A percentile compares a stretch with the other conserved stretches of the same genome.
Conservation (phyloP, 208 protist genomes). For the Wallacemonas rigidus region DNA sequence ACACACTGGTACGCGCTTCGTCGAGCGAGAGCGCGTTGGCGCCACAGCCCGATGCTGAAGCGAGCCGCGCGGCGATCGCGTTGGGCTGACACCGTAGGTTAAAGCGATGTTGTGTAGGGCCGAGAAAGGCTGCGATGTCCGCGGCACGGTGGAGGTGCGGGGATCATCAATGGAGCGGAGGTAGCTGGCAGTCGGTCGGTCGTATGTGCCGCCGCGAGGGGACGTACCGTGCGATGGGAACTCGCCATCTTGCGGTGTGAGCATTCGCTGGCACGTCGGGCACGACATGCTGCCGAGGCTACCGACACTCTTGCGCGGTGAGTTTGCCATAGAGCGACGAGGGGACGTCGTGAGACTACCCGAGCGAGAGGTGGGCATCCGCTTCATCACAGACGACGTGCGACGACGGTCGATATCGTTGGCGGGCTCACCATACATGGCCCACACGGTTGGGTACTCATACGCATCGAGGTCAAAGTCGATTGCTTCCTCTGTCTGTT, state of each 20-base stretch:
- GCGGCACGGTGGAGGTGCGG: not conserved
- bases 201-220: not conserved
- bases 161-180: not conserved
- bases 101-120: not conserved
- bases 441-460: constrained; percentile 54
- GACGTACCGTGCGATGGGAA: not conserved
- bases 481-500: constrained; percentile 32
- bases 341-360: constrained; percentile 9
- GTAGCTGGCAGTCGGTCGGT: constrained; percentile 4
- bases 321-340: constrained; percentile 9
- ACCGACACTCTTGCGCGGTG: constrained; percentile 16
- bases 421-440: constrained; percentile 35
- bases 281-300: constrained; percentile 20
- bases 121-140: not conserved
- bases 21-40: not conserved
- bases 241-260: constrained; percentile 11
- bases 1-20: constrained; percentile 1
- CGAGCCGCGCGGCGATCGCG: constrained; percentile 6
- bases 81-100: not conserved
- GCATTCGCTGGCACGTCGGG: constrained; percentile 22
- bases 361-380: constrained; percentile 24
- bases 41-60: constrained; percentile 14
- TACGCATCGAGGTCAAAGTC: constrained; percentile 42
- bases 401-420: constrained; percentile 21
- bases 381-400: constrained; percentile 38